These are phyloP conservation scores for Babesia divergens DNA, from an alignment of 169 alveolate species.

Conservation along the genomic window DNA sequence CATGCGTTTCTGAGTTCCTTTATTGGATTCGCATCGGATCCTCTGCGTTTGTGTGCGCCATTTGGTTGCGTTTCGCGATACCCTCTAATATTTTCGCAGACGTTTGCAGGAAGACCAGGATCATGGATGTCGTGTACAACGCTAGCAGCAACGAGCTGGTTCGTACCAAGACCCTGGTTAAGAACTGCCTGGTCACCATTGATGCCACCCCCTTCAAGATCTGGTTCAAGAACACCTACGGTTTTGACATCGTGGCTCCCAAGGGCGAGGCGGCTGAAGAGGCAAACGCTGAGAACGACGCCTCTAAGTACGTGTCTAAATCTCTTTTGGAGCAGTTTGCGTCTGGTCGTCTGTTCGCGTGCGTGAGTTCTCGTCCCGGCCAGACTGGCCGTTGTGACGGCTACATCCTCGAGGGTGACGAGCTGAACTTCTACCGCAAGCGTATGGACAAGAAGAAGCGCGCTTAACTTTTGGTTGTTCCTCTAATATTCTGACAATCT, in stretches of 20 bases:
- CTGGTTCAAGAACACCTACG: slow-evolving; percentile 89
- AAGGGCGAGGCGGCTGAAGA: slow-evolving; percentile 43
- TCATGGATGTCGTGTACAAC: slow-evolving; percentile 97
- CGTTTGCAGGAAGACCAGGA: slow-evolving; percentile 88
- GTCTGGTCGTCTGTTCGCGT: slow-evolving; percentile 95
- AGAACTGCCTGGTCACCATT: slow-evolving; percentile 94
- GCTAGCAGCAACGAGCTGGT: slow-evolving; percentile 99
- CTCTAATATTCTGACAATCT: neutral
- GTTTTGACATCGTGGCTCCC: slow-evolving; percentile 74
- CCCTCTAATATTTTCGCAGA: slow-evolving; percentile 49
- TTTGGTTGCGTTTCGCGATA: neutral
- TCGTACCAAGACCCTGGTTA: slow-evolving; percentile 98
- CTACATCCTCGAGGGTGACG: slow-evolving; percentile 84
- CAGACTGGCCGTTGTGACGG: slow-evolving; percentile 70
- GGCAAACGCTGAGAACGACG: slow-evolving; percentile 74
- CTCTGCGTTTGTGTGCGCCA: neutral
- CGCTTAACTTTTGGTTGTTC: slow-evolving; percentile 13
- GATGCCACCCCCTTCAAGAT: slow-evolving; percentile 98
- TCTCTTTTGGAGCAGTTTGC: slow-evolving; percentile 93
- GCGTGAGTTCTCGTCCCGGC: slow-evolving; percentile 88
- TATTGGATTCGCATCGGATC: too few relatives aligned
- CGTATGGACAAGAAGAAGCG: slow-evolving; percentile 96
- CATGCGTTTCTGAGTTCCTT: too few relatives aligned
- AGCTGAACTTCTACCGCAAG: slow-evolving; percentile 94
- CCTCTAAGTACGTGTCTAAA: slow-evolving; percentile 32